Evolutionary conservation across 352 stramenopile species (phyloP), one percentile per base, ranked within the genome.

Genomic region (Peronospora belbahrii): DNA sequence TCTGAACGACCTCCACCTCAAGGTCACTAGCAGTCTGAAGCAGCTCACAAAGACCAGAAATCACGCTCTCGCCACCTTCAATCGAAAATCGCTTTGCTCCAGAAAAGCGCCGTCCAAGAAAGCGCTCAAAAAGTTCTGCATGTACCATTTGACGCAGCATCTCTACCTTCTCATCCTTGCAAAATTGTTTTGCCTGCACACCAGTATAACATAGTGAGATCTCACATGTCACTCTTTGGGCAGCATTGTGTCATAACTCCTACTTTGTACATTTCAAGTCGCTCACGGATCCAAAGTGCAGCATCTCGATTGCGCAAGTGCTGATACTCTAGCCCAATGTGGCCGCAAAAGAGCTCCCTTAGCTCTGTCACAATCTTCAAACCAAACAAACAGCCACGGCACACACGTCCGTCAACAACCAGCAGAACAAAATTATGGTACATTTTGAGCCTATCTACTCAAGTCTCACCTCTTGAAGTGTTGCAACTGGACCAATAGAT

Each of bases 21-120:
- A 97, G 65, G 38, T 98, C 89, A 46, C 81, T 96, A 3, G 94
- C 95, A 31, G 67, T 76, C 59, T 99, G 89, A 43, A 99, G 93
- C 19, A 98, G 86, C 52, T 92, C 79, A 58, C 96, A 96, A 33
- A 99, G 70, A 6, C 88, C 96, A 11, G 95, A 89, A 25, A 99
- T 95, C 28, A 98, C 79, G 9, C 85, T 91, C 77, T 99, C 96
- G 23, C 86, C 86, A 8, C 97, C 97, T 80, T 99, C 97, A 37
- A 99, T 85, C 11, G 95, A 97, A 66, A 99, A 99, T 15, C 96
- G 84, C 65, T 99, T 99, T 44, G 95, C 95, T 22, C 77, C 75
- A 0, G 73, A 88, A 48, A 89, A 94, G 47, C 98, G 98, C 11
- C 93, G 82, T 1, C 88, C 94, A 8, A 99, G 79, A 73, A 99